Percentiles rank a stretch among this genome's conserved stretches.
phyloP scores from a whole-genome alignment of 768 basidiomycete species.

The Calocybe gangraenosa region DNA sequence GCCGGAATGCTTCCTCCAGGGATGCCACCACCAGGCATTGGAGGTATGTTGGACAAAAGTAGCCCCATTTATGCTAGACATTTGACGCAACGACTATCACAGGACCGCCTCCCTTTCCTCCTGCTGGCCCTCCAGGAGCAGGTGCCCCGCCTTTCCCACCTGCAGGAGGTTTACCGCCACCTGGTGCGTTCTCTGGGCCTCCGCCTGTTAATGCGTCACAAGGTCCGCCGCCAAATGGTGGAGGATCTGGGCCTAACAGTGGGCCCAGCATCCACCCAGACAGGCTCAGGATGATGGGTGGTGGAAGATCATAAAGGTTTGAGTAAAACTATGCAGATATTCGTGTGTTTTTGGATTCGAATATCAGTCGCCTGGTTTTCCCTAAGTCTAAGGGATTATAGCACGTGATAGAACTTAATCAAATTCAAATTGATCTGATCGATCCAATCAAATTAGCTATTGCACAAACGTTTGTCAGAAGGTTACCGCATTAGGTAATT shows the following conservation, averaged over 20 bases:
- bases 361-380: too few relatives aligned
- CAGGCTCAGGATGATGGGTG: constrained; percentile 74
- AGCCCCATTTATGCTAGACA: background rate
- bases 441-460: background rate
- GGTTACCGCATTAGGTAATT: constrained; percentile 5
- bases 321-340: background rate
- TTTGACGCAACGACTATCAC: background rate
- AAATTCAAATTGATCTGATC: too few relatives aligned
- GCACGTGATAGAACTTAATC: too few relatives aligned
- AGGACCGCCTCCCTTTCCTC: constrained; percentile 8
- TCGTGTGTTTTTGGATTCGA: too few relatives aligned
- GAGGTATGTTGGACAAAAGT: constrained; percentile 31
- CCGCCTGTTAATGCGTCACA: constrained; percentile 27
- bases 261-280: constrained; percentile 82
- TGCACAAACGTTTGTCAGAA: constrained; percentile 7
- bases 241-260: constrained; percentile 25
- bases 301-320: constrained; percentile 15
- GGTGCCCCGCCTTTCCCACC: constrained; percentile 51
- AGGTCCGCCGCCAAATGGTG: constrained; percentile 23
- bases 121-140: constrained; percentile 7
- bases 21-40: constrained; percentile 43
- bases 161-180: constrained; percentile 37
- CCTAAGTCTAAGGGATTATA: too few relatives aligned
- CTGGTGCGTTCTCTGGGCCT: constrained; percentile 25
- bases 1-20: constrained; percentile 41